Evolutionary conservation across 2,329 filamentous ascomycete species (phyloP).

Genomic region (Alternaria arbusti): DNA sequence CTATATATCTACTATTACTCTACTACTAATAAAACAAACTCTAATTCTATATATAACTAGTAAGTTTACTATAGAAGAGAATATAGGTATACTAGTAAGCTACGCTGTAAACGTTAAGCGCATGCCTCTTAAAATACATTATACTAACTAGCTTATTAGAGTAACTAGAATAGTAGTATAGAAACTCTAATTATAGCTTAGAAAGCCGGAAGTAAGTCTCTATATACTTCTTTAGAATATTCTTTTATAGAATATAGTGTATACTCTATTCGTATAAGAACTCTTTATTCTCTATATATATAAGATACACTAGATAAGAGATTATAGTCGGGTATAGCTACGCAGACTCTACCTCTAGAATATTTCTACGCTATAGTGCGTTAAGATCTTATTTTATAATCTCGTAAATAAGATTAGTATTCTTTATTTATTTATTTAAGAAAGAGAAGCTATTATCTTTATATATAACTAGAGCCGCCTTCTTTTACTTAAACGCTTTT

Average conservation of each 20-base stretch:
- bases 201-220: constrained; percentile 15
- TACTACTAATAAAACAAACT: no score
- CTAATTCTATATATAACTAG: no score
- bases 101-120: constrained; percentile 15
- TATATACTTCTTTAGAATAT: constrained; percentile 21
- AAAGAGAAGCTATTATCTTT: constrained; percentile 6
- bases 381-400: no score
- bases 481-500: constrained; percentile 15
- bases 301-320: constrained; percentile 18
- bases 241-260: constrained; percentile 13
- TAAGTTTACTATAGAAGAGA: no score
- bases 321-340: constrained; percentile 8
- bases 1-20: no score
- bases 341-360: not conserved
- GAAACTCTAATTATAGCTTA: constrained; percentile 17
- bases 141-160: constrained; percentile 7
- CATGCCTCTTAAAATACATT: constrained; percentile 27
- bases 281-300: constrained; percentile 22
- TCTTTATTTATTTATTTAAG: constrained; percentile 8
- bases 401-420: no score
- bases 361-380: no score
- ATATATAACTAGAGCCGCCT: not conserved
- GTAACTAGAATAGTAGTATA: constrained; percentile 17
- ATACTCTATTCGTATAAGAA: constrained; percentile 16
- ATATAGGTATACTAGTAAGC: constrained; percentile 9